Base-by-base conservation (phyloP, 2,329 filamentous ascomycete species). In the Fusarium mangiferae region DNA sequence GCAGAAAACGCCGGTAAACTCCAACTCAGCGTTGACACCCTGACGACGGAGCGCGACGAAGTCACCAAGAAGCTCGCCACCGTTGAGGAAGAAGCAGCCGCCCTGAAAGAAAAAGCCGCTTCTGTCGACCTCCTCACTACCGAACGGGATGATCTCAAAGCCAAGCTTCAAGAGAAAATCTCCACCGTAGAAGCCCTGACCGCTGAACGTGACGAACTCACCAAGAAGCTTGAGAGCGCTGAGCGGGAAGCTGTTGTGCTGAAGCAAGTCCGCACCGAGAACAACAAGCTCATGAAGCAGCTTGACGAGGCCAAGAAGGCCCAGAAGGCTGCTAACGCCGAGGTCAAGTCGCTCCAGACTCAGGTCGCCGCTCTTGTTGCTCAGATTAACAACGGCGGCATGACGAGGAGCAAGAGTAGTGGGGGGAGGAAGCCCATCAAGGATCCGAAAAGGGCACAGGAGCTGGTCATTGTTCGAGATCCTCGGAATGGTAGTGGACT, bases 401-500 rank as follows among this genome's bases (percentile, higher is more conserved):
- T 58, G 20, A 52, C 62, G 22, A 46, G 68, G 11, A 66, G 63
- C 3, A 76, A 72, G 44, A 73, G 73, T 10, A 70, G 62, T 12
- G 66, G 65, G 33, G 62, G 52, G 42, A 44, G 76, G 36, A 77
- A 77, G 66, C 57, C 63, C 7, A 70, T 67, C 54, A 79, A 76
- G 44, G 75, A 79, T 60, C 62, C 75, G 38, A 79, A 79, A 69
- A 66, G 68, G 9, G 73, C 68, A 33, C 74, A 78, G 39, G 77
- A 79, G 33, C 52, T 79, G 30, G 75, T 79, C 11, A 74, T 79
- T 44, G 77, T 79, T 30, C 68, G 77, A 15, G 77, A 79, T 48
- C 73, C 77, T 39, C 56, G 70, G 33, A 70, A 71, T 51, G 70
- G 68, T 26, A 69, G 74, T 33, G 77, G 68, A 62, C 72, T 79